phyloP scores from a whole-genome alignment of 257 asterid species.

The Gentiana macrophylla region DNA sequence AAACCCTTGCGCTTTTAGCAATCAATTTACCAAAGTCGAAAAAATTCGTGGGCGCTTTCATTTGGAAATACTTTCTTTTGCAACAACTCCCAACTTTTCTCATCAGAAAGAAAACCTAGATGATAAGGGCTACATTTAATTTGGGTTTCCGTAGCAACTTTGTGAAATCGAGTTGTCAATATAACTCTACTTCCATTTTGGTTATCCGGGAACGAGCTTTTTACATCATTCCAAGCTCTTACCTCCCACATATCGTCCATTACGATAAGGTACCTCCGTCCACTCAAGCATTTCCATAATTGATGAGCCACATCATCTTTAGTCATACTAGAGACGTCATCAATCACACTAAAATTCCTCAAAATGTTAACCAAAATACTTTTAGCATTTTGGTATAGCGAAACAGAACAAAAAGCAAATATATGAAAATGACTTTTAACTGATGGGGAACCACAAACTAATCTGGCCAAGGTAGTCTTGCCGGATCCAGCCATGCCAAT shows the following conservation, averaged over 20 bases:
- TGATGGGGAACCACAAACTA: not conserved
- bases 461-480: conserved; percentile 5
- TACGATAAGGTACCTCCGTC: conserved; percentile 11
- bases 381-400: not conserved
- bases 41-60: not conserved
- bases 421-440: conserved; percentile 1
- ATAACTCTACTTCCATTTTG: conserved; percentile 9
- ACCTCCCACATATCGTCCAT: conserved; percentile 16
- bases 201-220: conserved; percentile 6
- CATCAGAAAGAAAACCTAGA: conserved; percentile 1
- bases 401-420: conserved; percentile 3
- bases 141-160: not conserved
- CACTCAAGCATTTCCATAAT: conserved; percentile 3
- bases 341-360: not conserved
- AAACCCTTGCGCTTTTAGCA: conserved; percentile 1
- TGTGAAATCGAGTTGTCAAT: conserved; percentile 11
- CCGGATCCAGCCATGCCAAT: conserved; percentile 12
- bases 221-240: not conserved
- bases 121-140: not conserved
- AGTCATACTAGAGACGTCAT: not conserved
- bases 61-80: not conserved
- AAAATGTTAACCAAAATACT: not conserved
- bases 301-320: conserved; percentile 1
- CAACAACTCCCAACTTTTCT: conserved; percentile 7
- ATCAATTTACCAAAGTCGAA: conserved; percentile 6